Base-by-base conservation (phyloP, 139 green algal species). In the Astrephomene gubernaculifera region DNA sequence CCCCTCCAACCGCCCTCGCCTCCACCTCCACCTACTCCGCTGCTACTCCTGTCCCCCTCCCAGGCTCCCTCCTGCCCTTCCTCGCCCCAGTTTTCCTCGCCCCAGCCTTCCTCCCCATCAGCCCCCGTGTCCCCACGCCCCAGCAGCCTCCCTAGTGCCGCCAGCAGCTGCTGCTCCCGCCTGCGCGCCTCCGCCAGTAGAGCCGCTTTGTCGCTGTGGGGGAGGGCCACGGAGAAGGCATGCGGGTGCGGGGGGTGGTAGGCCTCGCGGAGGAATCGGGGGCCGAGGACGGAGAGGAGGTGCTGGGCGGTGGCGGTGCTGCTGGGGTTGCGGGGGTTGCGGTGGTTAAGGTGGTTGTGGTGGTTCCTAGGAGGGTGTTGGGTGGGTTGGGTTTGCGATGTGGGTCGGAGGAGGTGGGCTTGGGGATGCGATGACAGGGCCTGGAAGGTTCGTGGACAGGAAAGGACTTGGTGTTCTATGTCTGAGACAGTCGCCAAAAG, bases 231-330 rank as follows among this genome's bases (percentile, higher is more conserved):
- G 0, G 45, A 36, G 52, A 71, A 69, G n/a, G 79, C 65, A 4
- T 22, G 36, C 12, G 63, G 31, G 21, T 45, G 2, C 6, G 45
- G 1, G 2, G 79, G 79, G 79, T 86, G 79, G 79, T 86, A 86
- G 22, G 65, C 79, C 36, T 86, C 45, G 0, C 79, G 79, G 35
- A 86, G 1, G 8, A 85, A 74, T 8, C 64, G 79, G 8, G 64
- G 63, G 19, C 14, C 24, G 35, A 86, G 57, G 35, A 25, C 65
- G 4, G 65, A 35, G 24, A 70, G n/a, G n/a, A n/a, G n/a, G n/a
- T n/a, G n/a, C n/a, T 31, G 31, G 29, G 9, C 9, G 64, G 9
- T 31, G 31, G 29, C 64, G 33, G 64, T 5, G 29, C 19, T 43
- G 64, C 64, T 71, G 64, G 31, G n/a, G n/a, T 69, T 8, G 64